Base-by-base conservation (phyloP, 2,329 filamentous ascomycete species). In the Didymella pomorum region DNA sequence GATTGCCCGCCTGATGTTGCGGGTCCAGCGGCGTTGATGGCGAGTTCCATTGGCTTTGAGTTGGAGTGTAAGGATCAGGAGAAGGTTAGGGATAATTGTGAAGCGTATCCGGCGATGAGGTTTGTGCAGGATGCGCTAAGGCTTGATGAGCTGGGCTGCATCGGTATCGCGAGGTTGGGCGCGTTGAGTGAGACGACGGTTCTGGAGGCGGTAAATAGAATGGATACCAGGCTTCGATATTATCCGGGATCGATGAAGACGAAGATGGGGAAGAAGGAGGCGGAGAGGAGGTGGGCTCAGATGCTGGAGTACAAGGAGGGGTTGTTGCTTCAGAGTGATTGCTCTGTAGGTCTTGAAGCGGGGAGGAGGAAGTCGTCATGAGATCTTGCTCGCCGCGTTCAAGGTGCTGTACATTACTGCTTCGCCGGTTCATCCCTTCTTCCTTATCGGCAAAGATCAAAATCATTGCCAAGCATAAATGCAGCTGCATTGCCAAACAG, bases 81-180 rank as follows among this genome's bases (percentile, higher is more conserved):
- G 6, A 78, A 43, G 85, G 90, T 37, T 76, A 74, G 29, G 73
- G 77, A 4, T 78, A 92, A 56, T 12, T 50, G 81, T 92, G 39
- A 76, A 71, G 18, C 70, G 77, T 49, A 66, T 53, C 91, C 91
- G 1, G 91, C 94, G 74, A 80, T 94, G 35, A 91, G 86, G 0
- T 85, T 96, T 43, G 92, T 97, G 23, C 93, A 97, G 78, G 93
- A 97, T 78, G 92, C 93, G 2, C 93, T 97, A 78, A 84, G 93
- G 12, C 80, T 97, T 20, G 93, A 97, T 78, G 89, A 91, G 3
- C 86, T 97, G 31, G 93, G 93, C 1, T 90, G 89, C 0, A 85
- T 96, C 33, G 93, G 93, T 1, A 88, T 96, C 61, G 92, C 86
- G 3, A 81, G 93, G 45, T 85, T 57, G 14, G 45, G 89, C 87